Evolutionary conservation across 805 yeast genomes (phyloP), one percentile per base, ranked within the genome.

Genomic region (Nematodospora valgi): DNA sequence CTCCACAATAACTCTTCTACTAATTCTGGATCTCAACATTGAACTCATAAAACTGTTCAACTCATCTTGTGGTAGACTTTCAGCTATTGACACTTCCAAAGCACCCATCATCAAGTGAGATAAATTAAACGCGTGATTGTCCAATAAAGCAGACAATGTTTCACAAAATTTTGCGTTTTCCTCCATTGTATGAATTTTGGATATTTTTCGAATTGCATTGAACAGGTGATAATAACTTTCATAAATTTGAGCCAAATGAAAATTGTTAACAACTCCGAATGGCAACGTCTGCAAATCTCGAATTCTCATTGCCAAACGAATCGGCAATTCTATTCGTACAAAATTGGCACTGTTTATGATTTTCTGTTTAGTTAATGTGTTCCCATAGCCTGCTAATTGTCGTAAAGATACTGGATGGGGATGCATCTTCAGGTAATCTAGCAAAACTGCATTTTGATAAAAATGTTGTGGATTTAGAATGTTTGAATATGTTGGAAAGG

Each of bases 101-200:
- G 95, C 87, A 2, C 98, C 98, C 88, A 88, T 85, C 70, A 91
- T 83, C 40, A 89, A 66, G 55, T 89, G 91, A 1, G 97, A 93
- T 40, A 91, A 68, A 43, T 87, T 85, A 36, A 82, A 64, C 32
- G 87, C 71, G 59, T 91, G 96, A 49, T 80, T 84, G 56, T 82
- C 87, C 46, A 91, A 63, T 43, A 88, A 73, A 21, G 72, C 66
- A 18, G 75, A 70, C 37, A 89, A 62, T 35, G 78, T 72, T 17
- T 66, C 64, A 52, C 94, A 82, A 56, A 91, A 89, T 45, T 59
- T 60, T 26, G 76, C 80, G 53, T 91, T 91, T 35, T 87, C 95
- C 24, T 82, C 79, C 23, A 87, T 57, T 0, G 83, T 76, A 19
- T 70, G 67, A 41, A 93, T 82, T 19, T 70, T 58, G 2, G 86